These are phyloP conservation scores for Pseudogymnoascus sp. DNA, from an alignment of 2,329 filamentous ascomycete species.

Conservation along the genomic window DNA sequence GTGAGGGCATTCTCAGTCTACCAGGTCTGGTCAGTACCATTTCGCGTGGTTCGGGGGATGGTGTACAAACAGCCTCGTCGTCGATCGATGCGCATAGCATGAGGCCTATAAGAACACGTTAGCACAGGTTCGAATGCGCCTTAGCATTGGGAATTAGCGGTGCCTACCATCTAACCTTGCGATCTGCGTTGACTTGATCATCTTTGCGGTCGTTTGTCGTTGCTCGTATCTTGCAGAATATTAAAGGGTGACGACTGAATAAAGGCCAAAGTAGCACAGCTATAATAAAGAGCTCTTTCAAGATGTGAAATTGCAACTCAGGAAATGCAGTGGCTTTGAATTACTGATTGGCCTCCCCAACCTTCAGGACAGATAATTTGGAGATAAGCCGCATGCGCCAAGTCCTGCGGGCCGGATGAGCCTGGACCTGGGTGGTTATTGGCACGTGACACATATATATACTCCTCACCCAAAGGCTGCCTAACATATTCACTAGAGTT, in stretches of 20 bases:
- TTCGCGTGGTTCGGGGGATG: background rate
- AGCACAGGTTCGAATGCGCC: background rate
- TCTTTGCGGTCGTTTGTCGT: constrained; percentile 14
- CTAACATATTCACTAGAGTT: background rate
- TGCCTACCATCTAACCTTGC: constrained; percentile 74
- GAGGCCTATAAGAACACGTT: constrained; percentile 54
- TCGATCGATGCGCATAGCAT: constrained; percentile 93
- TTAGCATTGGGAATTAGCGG: background rate
- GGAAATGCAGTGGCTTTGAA: constrained; percentile 6
- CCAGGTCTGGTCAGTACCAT: background rate
- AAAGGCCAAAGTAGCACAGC: background rate
- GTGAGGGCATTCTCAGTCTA: constrained; percentile 65
- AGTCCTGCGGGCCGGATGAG: background rate
- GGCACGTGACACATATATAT: background rate
- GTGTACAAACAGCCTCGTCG: constrained; percentile 59
- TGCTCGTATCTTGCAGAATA: background rate
- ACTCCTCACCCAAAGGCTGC: background rate
- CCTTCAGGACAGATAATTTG: constrained; percentile 9
- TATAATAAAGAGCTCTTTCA: background rate
- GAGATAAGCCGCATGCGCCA: background rate
- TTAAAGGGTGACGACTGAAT: background rate
- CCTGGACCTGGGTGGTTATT: constrained; percentile 7
- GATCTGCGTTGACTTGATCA: constrained; percentile 89
- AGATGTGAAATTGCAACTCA: constrained; percentile 11
- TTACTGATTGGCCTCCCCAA: background rate